Conservation (phyloP, 306 rosid genomes). For the Begonia peltatifolia region DNA sequence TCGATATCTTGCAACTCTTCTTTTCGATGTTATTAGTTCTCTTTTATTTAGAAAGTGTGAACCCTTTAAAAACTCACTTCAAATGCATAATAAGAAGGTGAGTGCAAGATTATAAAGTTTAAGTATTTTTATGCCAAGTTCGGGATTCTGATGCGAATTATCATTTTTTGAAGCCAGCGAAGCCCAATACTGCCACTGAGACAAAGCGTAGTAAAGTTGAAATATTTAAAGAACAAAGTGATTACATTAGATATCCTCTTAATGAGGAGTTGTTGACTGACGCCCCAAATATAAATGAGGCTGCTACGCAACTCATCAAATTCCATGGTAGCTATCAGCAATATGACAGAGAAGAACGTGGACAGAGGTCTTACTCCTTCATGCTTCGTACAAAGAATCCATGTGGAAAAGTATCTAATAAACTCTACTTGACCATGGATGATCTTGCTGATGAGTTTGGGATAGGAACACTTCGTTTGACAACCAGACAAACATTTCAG, state of each 20-base stretch:
- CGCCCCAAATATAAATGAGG: conserved; percentile 75
- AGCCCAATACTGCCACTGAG: conserved; percentile 36
- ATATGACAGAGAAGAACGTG: conserved; percentile 85
- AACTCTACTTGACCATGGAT: conserved; percentile 92
- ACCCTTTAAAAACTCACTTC: too few species aligned
- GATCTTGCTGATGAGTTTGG: conserved; percentile 99
- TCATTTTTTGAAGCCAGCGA: conserved; percentile 36
- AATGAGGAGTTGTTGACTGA: conserved; percentile 81
- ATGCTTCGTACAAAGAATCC: conserved; percentile 98
- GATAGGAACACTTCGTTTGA: conserved; percentile 87
- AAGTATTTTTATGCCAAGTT: not conserved
- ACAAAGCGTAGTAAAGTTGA: conserved; percentile 95
- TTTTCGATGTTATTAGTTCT: too few species aligned
- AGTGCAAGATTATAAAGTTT: not conserved
- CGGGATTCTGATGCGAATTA: too few species aligned
- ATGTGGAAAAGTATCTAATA: conserved; percentile 79
- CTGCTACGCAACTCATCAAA: conserved; percentile 87
- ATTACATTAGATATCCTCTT: conserved; percentile 81
- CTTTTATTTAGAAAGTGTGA: too few species aligned
- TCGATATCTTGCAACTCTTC: too few species aligned
- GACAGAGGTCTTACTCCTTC: conserved; percentile 66
- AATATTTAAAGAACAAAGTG: conserved; percentile 84
- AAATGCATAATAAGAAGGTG: not conserved
- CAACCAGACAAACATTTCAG: conserved; percentile 94
- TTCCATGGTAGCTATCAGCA: conserved; percentile 97